A percentile compares a stretch with the other conserved stretches of the same genome.
Conservation (phyloP, 768 basidiomycete genomes). For the Tubosaeta brunneosetosa region DNA sequence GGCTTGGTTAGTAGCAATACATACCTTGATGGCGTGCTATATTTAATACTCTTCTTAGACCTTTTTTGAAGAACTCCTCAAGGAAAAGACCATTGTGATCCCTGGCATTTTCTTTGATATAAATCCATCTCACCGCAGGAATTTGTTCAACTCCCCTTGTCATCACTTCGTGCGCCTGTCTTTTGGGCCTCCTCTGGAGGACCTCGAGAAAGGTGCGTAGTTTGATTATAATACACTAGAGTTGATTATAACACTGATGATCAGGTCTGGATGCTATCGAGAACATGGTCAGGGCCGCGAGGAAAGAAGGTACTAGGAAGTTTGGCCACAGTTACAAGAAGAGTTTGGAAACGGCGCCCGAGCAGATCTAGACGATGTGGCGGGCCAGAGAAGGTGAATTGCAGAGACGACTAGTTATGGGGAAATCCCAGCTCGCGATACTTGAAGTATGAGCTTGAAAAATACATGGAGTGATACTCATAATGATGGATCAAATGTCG, state of each 20-base stretch:
- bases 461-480: constrained; percentile 2
- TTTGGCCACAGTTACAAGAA: constrained; percentile 73
- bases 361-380: constrained; percentile 19
- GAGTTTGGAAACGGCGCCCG: constrained; percentile 40
- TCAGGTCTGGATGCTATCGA: constrained; percentile 82
- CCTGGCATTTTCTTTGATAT: constrained; percentile 91
- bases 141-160: constrained; percentile 87
- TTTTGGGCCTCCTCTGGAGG: constrained; percentile 77
- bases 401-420: not conserved
- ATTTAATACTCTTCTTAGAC: constrained; percentile 40
- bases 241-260: constrained; percentile 1
- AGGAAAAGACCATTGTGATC: constrained; percentile 86
- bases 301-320: constrained; percentile 50
- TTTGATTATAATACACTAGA: not conserved
- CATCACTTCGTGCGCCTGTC: constrained; percentile 86
- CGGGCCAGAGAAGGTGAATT: no score
- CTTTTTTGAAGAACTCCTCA: constrained; percentile 92
- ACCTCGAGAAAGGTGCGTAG: constrained; percentile 65
- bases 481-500: constrained; percentile 58
- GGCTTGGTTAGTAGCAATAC: constrained; percentile 56
- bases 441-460: not conserved
- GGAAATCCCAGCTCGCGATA: not conserved
- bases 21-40: not conserved
- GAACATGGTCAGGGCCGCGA: constrained; percentile 67
- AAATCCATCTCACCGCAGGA: constrained; percentile 72